These are phyloP conservation scores for Pseudogymnoascus pannorum DNA, from an alignment of 2,329 filamentous ascomycete species.

Conservation along the genomic window DNA sequence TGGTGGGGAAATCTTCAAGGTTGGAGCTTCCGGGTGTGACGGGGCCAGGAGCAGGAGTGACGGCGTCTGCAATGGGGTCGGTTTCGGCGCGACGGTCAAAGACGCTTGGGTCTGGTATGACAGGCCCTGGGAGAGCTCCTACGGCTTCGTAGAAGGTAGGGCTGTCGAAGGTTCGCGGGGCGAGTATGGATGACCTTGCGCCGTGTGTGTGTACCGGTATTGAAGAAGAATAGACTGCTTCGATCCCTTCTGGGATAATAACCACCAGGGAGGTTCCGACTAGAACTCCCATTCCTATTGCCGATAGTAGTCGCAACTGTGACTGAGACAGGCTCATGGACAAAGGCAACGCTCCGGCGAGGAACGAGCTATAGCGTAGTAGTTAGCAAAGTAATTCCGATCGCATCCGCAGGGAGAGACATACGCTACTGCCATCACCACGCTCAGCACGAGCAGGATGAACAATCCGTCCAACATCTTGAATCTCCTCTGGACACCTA, in stretches of 20 bases:
- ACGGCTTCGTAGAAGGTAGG: constrained; percentile 5
- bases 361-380: constrained; percentile 63
- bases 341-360: constrained; percentile 83
- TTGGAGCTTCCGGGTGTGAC: neutral
- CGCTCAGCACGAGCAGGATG: constrained; percentile 29
- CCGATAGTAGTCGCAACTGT: constrained; percentile 82
- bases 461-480: constrained; percentile 31
- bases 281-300: constrained; percentile 85
- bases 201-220: constrained; percentile 25
- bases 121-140: constrained; percentile 10
- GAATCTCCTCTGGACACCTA: constrained; percentile 14
- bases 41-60: neutral
- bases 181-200: neutral
- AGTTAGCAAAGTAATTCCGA: neutral
- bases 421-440: constrained; percentile 54
- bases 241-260: constrained; percentile 94
- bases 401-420: constrained; percentile 21
- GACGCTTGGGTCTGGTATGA: constrained; percentile 10
- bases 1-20: neutral
- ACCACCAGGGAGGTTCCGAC: constrained; percentile 94
- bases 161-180: neutral
- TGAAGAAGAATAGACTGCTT: constrained; percentile 66
- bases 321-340: constrained; percentile 81
- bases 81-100: neutral
- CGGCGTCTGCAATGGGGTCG: neutral